Evolutionary conservation across 352 stramenopile genomes (phyloP), one percentile per base, ranked within the genome.

Genomic region (Elongisporangium prolatum): DNA sequence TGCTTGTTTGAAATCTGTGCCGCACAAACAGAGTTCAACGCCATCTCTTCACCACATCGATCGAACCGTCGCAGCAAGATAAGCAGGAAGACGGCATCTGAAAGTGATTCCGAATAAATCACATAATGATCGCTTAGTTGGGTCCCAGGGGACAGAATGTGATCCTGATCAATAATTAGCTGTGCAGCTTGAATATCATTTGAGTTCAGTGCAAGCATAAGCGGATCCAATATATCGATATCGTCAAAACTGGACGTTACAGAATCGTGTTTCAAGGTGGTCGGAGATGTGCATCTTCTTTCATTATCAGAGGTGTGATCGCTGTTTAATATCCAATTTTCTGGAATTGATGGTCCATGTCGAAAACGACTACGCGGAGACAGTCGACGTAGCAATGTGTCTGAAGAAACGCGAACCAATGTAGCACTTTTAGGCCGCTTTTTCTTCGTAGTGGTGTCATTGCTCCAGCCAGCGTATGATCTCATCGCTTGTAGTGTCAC

Each of bases 401-500:
- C 72, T 5, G 72, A 79, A 18, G 67, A 79, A 50, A 82, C 62
- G 6, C 72, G 70, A 24, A 82, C 72, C 4, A 68, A 50, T 1
- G 50, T 47, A 13, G 63, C 59, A 22, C 38, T 61, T 37, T 59
- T 56, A 3, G 16, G 61, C 1, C 48, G 37, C 24, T 61, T 47
- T 44, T 53, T 52, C n/a, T 61, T 59, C 0, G 52, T 60, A 13
- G 22, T 28, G 17, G 59, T 48, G 9, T 40, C 54, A 4, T 68
- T 59, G 13, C 64, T 67, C 77, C 77, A 88, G 18, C 70, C 75
- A 3, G 69, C 73, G 48, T 88, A 88, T 4, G 75, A 72, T 20
- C 61, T 80, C 17, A 81, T 71, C n/a, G 88, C 85, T n/a, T 74
- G 64, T 16, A 84, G 71, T 21, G 86, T 77, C 10, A 68, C 63